Conservation (phyloP, 2,329 filamentous ascomycete genomes). For the Aspergillus niger region DNA sequence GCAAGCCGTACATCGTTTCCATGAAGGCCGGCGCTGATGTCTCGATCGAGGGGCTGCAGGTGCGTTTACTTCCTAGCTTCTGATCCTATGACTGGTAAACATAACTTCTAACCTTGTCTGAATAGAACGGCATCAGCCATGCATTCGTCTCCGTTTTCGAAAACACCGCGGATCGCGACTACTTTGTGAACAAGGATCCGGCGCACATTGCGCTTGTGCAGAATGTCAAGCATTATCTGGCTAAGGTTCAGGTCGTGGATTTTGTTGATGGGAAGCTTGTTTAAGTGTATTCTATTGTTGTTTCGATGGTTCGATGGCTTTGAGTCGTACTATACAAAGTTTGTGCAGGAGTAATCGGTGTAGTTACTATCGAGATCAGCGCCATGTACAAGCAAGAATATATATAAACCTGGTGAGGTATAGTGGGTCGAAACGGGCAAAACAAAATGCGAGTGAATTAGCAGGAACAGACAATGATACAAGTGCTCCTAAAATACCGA, state of each 20-base stretch:
- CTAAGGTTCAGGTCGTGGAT: constrained; percentile 1
- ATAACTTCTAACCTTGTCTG: background rate
- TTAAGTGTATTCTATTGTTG: background rate
- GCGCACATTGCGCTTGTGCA: background rate
- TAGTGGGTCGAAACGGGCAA: too few species aligned
- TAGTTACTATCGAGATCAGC: too few species aligned
- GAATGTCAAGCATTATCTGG: background rate
- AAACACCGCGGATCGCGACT: background rate
- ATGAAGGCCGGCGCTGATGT: background rate
- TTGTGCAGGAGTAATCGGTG: rapidly evolving
- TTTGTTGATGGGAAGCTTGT: constrained; percentile 5
- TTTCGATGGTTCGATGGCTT: too few species aligned
- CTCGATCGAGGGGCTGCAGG: background rate
- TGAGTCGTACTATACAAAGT: too few species aligned
- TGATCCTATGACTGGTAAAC: too few species aligned
- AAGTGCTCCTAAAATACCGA: too few species aligned
- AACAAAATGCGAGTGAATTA: too few species aligned
- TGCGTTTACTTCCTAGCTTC: background rate
- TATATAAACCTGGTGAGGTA: background rate
- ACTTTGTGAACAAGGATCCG: background rate
- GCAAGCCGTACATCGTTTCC: constrained; percentile 4
- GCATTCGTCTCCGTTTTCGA: constrained; percentile 3
- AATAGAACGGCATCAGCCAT: background rate
- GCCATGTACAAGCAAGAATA: background rate
- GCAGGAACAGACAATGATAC: rapidly evolving